A percentile compares a stretch with the other conserved stretches of the same genome.
Evolutionary conservation across 306 rosid genomes (phyloP).

Genomic region (Prunus dulcis): DNA sequence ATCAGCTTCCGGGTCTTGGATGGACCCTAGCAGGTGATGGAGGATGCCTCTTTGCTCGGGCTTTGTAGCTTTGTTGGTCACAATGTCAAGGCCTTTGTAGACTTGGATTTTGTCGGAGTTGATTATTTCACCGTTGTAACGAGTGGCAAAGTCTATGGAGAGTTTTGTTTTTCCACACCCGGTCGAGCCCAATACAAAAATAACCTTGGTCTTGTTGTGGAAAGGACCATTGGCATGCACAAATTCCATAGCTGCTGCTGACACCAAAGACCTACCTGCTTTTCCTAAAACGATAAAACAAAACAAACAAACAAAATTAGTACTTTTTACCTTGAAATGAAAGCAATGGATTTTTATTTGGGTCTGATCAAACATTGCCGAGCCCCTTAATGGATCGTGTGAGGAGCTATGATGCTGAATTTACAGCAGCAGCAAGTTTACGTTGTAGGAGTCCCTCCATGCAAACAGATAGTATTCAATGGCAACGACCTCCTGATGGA

Average conservation of each 20-base stretch:
- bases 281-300: too few relatives aligned
- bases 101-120: conserved; percentile 41
- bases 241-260: background rate
- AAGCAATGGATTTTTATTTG: too few relatives aligned
- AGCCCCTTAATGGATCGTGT: too few relatives aligned
- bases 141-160: background rate
- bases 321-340: too few relatives aligned
- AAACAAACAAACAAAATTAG: too few relatives aligned
- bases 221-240: background rate
- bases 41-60: conserved; percentile 21
- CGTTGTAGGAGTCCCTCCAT: too few relatives aligned
- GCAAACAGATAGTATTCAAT: too few relatives aligned
- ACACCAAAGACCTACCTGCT: too few relatives aligned
- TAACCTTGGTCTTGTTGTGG: background rate
- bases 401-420: too few relatives aligned
- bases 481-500: too few relatives aligned
- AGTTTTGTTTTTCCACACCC: background rate
- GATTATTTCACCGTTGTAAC: background rate
- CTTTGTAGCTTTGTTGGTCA: conserved; percentile 29
- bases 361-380: too few relatives aligned
- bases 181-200: background rate
- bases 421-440: too few relatives aligned
- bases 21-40: conserved; percentile 32
- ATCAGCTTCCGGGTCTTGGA: conserved; percentile 20
- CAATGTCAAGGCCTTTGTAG: conserved; percentile 14